Evolutionary conservation across 1,284 basidiomycete species (phyloP).

Genomic region (Boletellus deceptivus): DNA sequence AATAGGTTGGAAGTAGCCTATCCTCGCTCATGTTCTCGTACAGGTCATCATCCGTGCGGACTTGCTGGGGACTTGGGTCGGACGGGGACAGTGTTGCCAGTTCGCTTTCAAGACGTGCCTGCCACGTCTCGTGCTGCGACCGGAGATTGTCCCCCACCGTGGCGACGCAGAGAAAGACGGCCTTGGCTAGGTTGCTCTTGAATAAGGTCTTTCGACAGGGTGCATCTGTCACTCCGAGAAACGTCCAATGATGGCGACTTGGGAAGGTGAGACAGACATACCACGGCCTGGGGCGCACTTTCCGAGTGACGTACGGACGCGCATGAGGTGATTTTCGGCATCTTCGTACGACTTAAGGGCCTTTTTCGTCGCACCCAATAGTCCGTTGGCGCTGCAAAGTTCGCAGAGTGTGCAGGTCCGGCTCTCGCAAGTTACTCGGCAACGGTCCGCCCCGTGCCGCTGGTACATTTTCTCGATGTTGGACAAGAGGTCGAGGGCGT

Average conservation of each 20-base stretch:
- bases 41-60: background rate
- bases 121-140: slow-evolving; percentile 14
- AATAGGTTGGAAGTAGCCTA: background rate
- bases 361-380: slow-evolving; percentile 9
- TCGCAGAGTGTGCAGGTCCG: slow-evolving; percentile 13
- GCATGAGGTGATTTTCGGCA: slow-evolving; percentile 7
- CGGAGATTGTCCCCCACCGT: slow-evolving; percentile 14
- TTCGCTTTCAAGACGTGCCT: slow-evolving; percentile 11
- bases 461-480: slow-evolving; percentile 5
- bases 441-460: slow-evolving; percentile 3
- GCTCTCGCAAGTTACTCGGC: background rate
- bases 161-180: slow-evolving; percentile 4
- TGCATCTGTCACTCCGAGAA: background rate
- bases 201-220: slow-evolving; percentile 5
- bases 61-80: background rate
- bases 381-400: slow-evolving; percentile 9
- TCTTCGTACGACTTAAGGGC: slow-evolving; percentile 9
- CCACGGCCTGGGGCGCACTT: background rate
- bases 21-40: background rate
- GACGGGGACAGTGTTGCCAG: background rate
- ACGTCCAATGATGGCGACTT: background rate
- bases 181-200: slow-evolving; percentile 12
- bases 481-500: slow-evolving; percentile 11
- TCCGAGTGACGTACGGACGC: slow-evolving; percentile 7
- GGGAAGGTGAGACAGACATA: background rate